These are phyloP conservation scores for Shiraia bambusicola DNA, from an alignment of 2,329 filamentous ascomycete species.

Conservation along the genomic window DNA sequence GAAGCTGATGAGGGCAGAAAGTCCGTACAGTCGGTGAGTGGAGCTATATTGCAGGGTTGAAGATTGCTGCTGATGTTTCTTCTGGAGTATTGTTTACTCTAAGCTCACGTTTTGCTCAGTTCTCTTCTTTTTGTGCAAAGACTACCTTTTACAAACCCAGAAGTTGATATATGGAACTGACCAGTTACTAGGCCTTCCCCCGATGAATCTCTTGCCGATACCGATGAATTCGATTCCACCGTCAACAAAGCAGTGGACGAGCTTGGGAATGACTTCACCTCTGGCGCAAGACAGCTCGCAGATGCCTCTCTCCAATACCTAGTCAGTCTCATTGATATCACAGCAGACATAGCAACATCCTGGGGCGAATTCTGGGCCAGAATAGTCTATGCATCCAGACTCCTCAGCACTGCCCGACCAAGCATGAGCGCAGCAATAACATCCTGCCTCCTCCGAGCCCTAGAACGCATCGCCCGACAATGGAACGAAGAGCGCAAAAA, in stretches of 20 bases:
- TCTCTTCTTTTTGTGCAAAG: too few relatives aligned
- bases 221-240: slow-evolving; percentile 5
- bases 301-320: slow-evolving; percentile 55
- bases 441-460: slow-evolving; percentile 50
- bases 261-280: slow-evolving; percentile 31
- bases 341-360: slow-evolving; percentile 15
- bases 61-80: background rate
- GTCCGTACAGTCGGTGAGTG: too few relatives aligned
- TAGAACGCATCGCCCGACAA: slow-evolving; percentile 30
- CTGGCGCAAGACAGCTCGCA: slow-evolving; percentile 62
- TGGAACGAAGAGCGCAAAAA: slow-evolving; percentile 9
- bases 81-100: background rate
- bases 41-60: too few relatives aligned
- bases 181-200: background rate
- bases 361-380: slow-evolving; percentile 57
- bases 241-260: slow-evolving; percentile 7
- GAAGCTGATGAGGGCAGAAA: too few relatives aligned
- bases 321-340: slow-evolving; percentile 46
- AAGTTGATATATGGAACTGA: too few relatives aligned
- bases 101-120: background rate
- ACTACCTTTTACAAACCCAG: too few relatives aligned
- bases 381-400: slow-evolving; percentile 64
- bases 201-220: slow-evolving; percentile 3
- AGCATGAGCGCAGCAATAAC: slow-evolving; percentile 60
- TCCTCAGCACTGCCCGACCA: slow-evolving; percentile 54